Evolutionary conservation across 2,329 filamentous ascomycete genomes (phyloP).

Genomic region (Penicillium sp.): DNA sequence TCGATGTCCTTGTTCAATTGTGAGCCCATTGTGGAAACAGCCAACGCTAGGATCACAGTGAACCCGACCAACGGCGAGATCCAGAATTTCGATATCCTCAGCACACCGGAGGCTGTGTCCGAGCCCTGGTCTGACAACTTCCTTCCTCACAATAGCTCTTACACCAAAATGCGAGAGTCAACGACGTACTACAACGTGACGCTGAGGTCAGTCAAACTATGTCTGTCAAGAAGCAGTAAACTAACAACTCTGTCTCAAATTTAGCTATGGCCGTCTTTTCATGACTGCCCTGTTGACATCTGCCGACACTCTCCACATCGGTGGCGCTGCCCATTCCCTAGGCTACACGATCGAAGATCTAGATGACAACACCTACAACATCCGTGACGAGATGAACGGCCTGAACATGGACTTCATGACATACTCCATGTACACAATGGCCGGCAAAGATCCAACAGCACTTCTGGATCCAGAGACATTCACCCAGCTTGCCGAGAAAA

Average conservation of each 20-base stretch:
- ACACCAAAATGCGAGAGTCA: too few species aligned
- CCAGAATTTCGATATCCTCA: too few species aligned
- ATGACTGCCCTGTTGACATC: slow-evolving; percentile 9
- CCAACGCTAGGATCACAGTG: too few species aligned
- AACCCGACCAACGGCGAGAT: too few species aligned
- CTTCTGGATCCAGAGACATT: slow-evolving; percentile 24
- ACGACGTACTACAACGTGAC: slow-evolving; percentile 13
- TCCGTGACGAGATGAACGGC: slow-evolving; percentile 24
- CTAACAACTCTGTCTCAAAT: too few species aligned
- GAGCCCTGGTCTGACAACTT: slow-evolving; percentile 13
- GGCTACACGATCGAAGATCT: slow-evolving; percentile 18
- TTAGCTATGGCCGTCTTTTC: slow-evolving; percentile 17
- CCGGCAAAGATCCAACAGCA: slow-evolving; percentile 17
- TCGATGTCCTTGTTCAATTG: slow-evolving; percentile 11
- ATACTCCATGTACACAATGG: slow-evolving; percentile 30
- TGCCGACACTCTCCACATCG: slow-evolving; percentile 9
- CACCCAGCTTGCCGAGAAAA: too few species aligned
- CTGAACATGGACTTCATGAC: slow-evolving; percentile 34
- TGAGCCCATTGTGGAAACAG: too few species aligned
- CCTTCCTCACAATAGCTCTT: slow-evolving; percentile 10
- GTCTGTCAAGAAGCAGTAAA: not conserved
- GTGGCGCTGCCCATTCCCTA: not conserved
- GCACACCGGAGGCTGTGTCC: not conserved
- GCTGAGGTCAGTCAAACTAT: slow-evolving; percentile 13
- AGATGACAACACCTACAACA: slow-evolving; percentile 24